A percentile compares a stretch with the other conserved stretches of the same genome.
These are phyloP conservation scores for Fraxinus americana DNA, from an alignment of 257 asterid species.

Conservation along the genomic window DNA sequence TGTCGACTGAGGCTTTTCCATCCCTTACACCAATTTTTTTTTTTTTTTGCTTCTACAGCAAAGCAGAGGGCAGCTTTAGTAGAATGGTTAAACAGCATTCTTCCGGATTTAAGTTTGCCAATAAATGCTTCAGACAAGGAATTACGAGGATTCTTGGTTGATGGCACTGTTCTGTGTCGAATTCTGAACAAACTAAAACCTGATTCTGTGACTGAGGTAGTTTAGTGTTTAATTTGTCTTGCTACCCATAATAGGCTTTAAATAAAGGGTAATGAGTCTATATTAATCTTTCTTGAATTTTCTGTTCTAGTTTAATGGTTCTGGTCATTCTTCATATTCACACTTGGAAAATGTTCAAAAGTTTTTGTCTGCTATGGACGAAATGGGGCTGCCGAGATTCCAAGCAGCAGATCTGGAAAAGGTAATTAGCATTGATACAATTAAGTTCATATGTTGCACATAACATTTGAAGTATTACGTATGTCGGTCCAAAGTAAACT, in stretches of 20 bases:
- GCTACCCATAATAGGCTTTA: not conserved
- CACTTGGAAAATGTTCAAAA: slow-evolving; percentile 47
- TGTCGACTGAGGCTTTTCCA: not conserved
- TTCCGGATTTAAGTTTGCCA: slow-evolving; percentile 59
- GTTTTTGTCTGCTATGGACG: slow-evolving; percentile 70
- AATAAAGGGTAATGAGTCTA: slow-evolving; percentile 8
- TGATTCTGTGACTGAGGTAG: slow-evolving; percentile 69
- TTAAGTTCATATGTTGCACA: not conserved
- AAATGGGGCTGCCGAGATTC: slow-evolving; percentile 71
- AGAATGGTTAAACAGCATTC: slow-evolving; percentile 72
- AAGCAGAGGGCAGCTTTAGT: slow-evolving; percentile 57
- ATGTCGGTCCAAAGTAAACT: not conserved
- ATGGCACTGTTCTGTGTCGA: slow-evolving; percentile 73
- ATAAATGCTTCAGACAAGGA: slow-evolving; percentile 79
- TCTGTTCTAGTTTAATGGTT: slow-evolving; percentile 35
- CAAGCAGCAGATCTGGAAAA: slow-evolving; percentile 69
- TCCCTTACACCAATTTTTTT: not conserved
- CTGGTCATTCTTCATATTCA: slow-evolving; percentile 38
- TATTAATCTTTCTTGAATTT: not conserved
- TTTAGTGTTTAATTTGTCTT: not conserved
- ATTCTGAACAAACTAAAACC: slow-evolving; percentile 74
- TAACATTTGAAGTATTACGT: not conserved
- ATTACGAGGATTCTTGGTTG: slow-evolving; percentile 56
- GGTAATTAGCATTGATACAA: slow-evolving; percentile 36
- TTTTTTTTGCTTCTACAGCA: slow-evolving; percentile 42